Evolutionary conservation across 192 early-diverging fungal species (phyloP).

Genomic region (Coemansia sp.): DNA sequence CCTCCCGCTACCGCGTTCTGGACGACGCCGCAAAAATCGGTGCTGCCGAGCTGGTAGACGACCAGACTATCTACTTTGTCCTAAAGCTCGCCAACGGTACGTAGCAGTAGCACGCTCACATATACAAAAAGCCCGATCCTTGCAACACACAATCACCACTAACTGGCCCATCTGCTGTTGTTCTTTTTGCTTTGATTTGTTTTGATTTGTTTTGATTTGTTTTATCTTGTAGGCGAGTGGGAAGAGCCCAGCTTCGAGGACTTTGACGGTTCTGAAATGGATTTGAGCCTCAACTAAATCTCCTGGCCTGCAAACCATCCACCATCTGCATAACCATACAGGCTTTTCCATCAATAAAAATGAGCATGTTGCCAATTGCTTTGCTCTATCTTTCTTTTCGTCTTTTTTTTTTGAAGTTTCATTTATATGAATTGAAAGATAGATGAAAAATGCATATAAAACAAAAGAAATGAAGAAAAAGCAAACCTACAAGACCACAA

Average conservation of each 20-base stretch:
- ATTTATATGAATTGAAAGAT: too few relatives aligned
- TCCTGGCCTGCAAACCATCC: background rate
- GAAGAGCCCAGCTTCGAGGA: constrained; percentile 34
- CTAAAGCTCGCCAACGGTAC: constrained; percentile 23
- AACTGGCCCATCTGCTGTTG: too few relatives aligned
- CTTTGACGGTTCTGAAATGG: constrained; percentile 37
- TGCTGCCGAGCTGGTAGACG: constrained; percentile 20
- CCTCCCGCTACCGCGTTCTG: constrained; percentile 12
- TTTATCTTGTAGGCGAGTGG: constrained; percentile 17
- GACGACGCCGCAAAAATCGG: constrained; percentile 19
- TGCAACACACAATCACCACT: too few relatives aligned
- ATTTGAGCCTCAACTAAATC: constrained; percentile 5
- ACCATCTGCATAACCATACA: background rate
- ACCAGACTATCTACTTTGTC: constrained; percentile 31
- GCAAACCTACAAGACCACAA: background rate
- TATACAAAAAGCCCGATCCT: background rate
- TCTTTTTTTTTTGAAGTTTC: background rate
- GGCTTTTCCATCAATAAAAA: background rate
- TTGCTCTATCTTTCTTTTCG: background rate
- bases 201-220: background rate
- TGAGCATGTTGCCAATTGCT: too few relatives aligned
- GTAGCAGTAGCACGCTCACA: background rate
- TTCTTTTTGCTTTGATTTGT: background rate
- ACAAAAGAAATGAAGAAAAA: background rate
- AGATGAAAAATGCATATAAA: background rate